These are phyloP conservation scores for Moniliophthora roreri DNA, from an alignment of 1,284 basidiomycete species.

Conservation along the genomic window DNA sequence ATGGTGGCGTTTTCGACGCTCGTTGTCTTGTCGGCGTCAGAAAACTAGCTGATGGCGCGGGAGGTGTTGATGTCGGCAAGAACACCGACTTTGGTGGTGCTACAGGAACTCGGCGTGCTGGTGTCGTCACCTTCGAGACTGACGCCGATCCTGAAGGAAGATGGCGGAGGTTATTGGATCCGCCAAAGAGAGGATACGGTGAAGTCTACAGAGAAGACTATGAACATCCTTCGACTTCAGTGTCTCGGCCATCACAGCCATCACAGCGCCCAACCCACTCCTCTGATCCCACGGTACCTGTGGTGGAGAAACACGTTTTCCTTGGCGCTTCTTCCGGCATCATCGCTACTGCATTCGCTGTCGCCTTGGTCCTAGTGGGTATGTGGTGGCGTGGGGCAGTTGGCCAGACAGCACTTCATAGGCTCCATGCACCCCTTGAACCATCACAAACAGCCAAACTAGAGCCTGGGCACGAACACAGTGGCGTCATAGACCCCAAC, in stretches of 20 bases:
- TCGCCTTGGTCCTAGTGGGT: too few relatives aligned
- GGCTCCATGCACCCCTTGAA: too few relatives aligned
- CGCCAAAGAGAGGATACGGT: not conserved
- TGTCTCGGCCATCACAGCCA: not conserved
- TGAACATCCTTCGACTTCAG: not conserved
- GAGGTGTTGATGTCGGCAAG: not conserved
- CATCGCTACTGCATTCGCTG: too few relatives aligned
- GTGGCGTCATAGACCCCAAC: not conserved
- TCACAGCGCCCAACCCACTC: not conserved
- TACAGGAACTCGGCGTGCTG: too few relatives aligned
- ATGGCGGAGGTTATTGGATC: conserved; percentile 5
- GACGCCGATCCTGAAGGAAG: not conserved
- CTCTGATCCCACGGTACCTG: too few relatives aligned
- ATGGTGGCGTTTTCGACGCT: conserved; percentile 31
- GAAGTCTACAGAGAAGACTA: not conserved
- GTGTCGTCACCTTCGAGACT: not conserved
- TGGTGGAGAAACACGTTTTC: too few relatives aligned
- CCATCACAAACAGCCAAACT: too few relatives aligned
- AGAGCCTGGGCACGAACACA: not conserved
- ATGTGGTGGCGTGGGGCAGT: too few relatives aligned
- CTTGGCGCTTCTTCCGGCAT: too few relatives aligned
- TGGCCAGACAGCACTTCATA: too few relatives aligned
- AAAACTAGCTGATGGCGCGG: conserved; percentile 41
- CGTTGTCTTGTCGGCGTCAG: conserved; percentile 64
- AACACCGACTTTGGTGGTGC: not conserved